Percentiles rank a stretch among this genome's conserved stretches.
Conservation (phyloP, 2,329 filamentous ascomycete species). For the Ceratocystis harringtonii region DNA sequence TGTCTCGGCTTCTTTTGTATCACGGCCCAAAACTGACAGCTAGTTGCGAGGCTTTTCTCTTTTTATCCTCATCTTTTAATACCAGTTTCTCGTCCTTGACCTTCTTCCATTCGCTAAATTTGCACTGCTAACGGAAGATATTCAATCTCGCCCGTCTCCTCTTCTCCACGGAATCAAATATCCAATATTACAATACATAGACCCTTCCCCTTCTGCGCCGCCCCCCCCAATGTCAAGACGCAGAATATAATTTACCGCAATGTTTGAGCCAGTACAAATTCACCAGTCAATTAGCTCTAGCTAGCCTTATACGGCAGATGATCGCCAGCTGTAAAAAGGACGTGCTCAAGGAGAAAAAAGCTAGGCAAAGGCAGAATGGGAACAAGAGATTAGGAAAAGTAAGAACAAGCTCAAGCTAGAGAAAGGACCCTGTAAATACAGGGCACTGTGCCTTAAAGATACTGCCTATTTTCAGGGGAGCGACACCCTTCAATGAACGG, state of each 20-base stretch:
- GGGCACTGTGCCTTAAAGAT: background rate
- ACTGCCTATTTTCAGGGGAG: background rate
- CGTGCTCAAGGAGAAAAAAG: background rate
- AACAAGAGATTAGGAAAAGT: background rate
- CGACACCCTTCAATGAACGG: background rate
- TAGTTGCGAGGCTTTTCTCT: too few species aligned
- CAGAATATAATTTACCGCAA: background rate
- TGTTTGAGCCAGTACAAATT: background rate
- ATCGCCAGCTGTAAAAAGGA: conserved; percentile 1
- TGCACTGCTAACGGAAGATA: too few species aligned
- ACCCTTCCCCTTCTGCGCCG: too few species aligned
- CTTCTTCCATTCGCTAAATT: too few species aligned
- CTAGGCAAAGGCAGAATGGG: background rate
- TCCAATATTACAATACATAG: too few species aligned
- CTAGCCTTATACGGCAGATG: conserved; percentile 1
- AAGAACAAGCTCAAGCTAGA: background rate
- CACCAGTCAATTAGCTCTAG: background rate
- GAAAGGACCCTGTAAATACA: background rate
- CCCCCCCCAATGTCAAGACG: background rate
- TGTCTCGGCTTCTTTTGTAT: too few species aligned
- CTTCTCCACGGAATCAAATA: too few species aligned
- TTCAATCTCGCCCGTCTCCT: too few species aligned
- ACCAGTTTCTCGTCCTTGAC: too few species aligned
- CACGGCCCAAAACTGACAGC: too few species aligned
- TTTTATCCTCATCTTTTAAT: too few species aligned